Base-by-base conservation (phyloP, 306 rosid species). In the Fagus crenata region DNA sequence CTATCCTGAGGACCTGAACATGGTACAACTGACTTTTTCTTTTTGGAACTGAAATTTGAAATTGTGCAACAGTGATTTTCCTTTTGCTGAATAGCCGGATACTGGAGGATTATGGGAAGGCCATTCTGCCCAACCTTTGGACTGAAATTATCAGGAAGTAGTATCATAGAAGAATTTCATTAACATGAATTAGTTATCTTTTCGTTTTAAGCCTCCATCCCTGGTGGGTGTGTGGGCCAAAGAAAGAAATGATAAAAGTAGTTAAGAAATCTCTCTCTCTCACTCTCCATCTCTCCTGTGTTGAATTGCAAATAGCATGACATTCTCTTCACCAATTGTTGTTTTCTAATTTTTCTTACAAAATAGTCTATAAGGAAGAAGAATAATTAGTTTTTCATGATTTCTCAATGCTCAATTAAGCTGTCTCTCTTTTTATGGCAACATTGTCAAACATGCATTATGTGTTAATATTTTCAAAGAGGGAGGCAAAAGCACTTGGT, bases 401-500 rank as follows among this genome's bases (percentile, higher is more conserved):
- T 46, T 46, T 12, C 1, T 46, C 8, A 46, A 9, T 46, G 8
- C 4, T 7, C 51, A 46, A 46, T 46, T 9, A 46, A 46, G 51
- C 51, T 9, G 51, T 46, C 33, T n/a, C 9, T 5, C 60, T 60
- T 35, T 32, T 33, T 64, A 14, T 4, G 41, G 71, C n/a, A 64
- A 64, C 11, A 7, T 64, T 36, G 69, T 64, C 42, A 36, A 64
- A n/a, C 49, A 36, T 65, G 71, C 49, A 15, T 37, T 37, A 15
- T 67, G 14, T 67, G 49, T 6, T 67, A 6, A 18, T 40, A 9
- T 65, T 63, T 22, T 11, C 31, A 42, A 65, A 37, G 37, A 39
- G 69, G 40, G 39, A 71, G 58, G 63, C 64, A 74, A 59, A 2
- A 53, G 56, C 58, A 68, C 68, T 39, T 40, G 49, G 68, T 39